phyloP scores from a whole-genome alignment of 2,329 filamentous ascomycete genomes.

The Didymella pomorum region DNA sequence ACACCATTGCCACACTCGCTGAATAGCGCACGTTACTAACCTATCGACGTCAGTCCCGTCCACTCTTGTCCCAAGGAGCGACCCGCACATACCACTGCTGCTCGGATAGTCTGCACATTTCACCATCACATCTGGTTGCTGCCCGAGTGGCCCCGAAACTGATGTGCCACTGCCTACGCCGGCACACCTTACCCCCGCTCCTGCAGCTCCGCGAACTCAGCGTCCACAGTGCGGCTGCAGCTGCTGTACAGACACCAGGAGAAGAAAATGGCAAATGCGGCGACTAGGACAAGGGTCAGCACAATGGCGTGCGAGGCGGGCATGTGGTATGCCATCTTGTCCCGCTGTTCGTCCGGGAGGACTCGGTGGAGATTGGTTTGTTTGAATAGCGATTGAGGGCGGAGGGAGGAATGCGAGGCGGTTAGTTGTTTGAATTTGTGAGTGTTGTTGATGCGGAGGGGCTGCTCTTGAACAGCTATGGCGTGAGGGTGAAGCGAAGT shows the following conservation, averaged over 20 bases:
- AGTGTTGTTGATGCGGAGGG: too few species aligned
- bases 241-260: constrained; percentile 26
- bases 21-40: not conserved
- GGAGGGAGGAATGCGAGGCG: too few species aligned
- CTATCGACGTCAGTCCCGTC: not conserved
- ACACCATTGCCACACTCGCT: not conserved
- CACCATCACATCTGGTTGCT: not conserved
- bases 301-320: constrained; percentile 23
- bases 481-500: not conserved
- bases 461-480: not conserved
- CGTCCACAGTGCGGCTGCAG: constrained; percentile 27
- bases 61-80: too few species aligned
- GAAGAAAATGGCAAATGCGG: constrained; percentile 28
- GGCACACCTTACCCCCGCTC: not conserved
- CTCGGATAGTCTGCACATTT: too few species aligned
- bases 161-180: not conserved
- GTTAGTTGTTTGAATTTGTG: too few species aligned
- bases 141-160: not conserved
- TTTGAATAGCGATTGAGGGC: too few species aligned
- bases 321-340: constrained; percentile 8
- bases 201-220: constrained; percentile 14
- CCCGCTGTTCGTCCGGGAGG: too few species aligned
- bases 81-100: too few species aligned
- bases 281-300: constrained; percentile 25
- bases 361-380: too few species aligned